Evolutionary conservation across 306 rosid genomes (phyloP), one percentile per base, ranked within the genome.

Genomic region (Prosopis cineraria): DNA sequence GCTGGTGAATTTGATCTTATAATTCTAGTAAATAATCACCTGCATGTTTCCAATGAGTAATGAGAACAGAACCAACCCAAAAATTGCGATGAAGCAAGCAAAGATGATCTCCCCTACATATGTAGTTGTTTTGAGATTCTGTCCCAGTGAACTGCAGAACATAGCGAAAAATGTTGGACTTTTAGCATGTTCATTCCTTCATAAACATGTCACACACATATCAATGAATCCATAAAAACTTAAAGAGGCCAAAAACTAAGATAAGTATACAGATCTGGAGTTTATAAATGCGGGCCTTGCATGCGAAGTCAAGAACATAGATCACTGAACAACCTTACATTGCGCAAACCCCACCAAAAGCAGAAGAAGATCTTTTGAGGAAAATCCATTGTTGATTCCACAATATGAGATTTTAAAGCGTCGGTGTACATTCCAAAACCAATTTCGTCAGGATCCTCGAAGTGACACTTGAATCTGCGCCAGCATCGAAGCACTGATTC

Each of bases 331-430:
- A 56, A 92, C 98, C 98, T 84, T 36, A 95, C 85, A 86, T 75
- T 80, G 62, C 95, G 92, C 76, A 94, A 83, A 68, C 97, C 98
- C 98, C 98, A 94, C 95, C 98, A 92, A 72, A 94, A 94, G 87
- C 97, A 92, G 87, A 89, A 92, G 44, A 84, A 87, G 56, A 94
- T 81, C 82, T 94, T 94, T 56, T 48, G 58, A n/a, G 79, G 85
- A 79, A 90, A 92, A 83, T 78, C 63, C 0, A 50, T 58, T 2
- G 36, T 45, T 20, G 83, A 73, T 55, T 84, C 80, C 36, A 87
- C 78, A 45, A 92, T 87, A 31, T 41, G 44, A 43, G 89, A 90
- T 70, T 33, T 36, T 39, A 90, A 77, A 85, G 93, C 97, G 48
- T 89, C 93, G 5, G 17, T 30, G 70, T n/a, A 94, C 22, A 94